These are phyloP conservation scores for Linaria vulgaris DNA, from an alignment of 257 asterid genomes.

Conservation along the genomic window DNA sequence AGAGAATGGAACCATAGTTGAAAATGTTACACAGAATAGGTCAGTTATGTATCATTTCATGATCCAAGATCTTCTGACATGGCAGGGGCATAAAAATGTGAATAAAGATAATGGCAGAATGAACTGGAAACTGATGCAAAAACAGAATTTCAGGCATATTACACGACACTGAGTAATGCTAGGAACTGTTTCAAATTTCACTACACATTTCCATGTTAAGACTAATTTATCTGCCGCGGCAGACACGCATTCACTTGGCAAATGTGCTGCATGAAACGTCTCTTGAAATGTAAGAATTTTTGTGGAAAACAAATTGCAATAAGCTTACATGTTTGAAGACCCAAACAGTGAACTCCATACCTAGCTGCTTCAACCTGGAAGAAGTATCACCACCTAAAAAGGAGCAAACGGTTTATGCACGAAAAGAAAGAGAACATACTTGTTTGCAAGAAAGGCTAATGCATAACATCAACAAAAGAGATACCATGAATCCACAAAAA, in stretches of 20 bases:
- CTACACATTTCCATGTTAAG: conserved; percentile 2
- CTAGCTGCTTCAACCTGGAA: conserved; percentile 92
- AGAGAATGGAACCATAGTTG: not conserved
- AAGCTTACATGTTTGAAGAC: conserved; percentile 94
- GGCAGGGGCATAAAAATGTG: not conserved
- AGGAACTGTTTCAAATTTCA: not conserved
- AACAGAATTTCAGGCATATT: conserved; percentile 9
- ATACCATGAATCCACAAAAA: conserved; percentile 1
- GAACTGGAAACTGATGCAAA: conserved; percentile 4
- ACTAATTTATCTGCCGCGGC: not conserved
- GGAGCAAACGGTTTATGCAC: conserved; percentile 30
- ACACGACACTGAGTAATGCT: conserved; percentile 14
- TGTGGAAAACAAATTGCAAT: conserved; percentile 18
- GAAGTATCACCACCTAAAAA: conserved; percentile 74
- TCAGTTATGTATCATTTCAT: not conserved
- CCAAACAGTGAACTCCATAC: conserved; percentile 99
- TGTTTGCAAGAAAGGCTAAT: conserved; percentile 19
- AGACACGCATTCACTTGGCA: conserved; percentile 5
- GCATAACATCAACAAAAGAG: conserved; percentile 17
- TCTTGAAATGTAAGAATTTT: conserved; percentile 17
- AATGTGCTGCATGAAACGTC: conserved; percentile 8
- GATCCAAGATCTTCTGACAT: not conserved
- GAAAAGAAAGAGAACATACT: conserved; percentile 12
- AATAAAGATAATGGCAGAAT: conserved; percentile 2
- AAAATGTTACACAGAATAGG: conserved; percentile 21